phyloP scores from a whole-genome alignment of 805 yeast species.

The Lipomyces mesembrius region DNA sequence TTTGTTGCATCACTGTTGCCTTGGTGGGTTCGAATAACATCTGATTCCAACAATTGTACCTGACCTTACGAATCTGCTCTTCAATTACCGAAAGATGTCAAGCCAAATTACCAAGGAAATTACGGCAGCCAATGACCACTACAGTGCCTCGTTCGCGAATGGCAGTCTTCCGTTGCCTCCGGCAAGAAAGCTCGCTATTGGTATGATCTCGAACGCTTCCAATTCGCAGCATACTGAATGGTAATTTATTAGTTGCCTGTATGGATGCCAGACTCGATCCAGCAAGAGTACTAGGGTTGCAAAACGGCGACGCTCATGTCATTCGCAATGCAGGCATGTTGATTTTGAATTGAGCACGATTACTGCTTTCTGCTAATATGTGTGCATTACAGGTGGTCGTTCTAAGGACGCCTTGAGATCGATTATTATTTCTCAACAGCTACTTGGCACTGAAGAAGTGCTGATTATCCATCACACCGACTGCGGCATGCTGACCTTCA shows the following conservation, averaged over 20 bases:
- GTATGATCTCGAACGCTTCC: constrained; percentile 10
- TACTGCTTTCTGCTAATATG: not conserved
- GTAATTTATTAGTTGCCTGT: constrained; percentile 24
- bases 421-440: constrained; percentile 34
- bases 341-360: not conserved
- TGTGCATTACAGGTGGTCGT: constrained; percentile 26
- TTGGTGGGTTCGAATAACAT: too few relatives aligned
- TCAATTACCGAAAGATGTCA: not conserved
- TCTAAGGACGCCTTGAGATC: constrained; percentile 33
- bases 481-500: constrained; percentile 37
- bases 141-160: constrained; percentile 23
- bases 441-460: constrained; percentile 35
- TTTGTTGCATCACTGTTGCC: not conserved
- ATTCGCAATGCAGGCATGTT: constrained; percentile 35
- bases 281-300: constrained; percentile 33
- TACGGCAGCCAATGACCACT: constrained; percentile 25
- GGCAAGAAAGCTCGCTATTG: constrained; percentile 33
- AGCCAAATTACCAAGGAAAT: constrained; percentile 19
- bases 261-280: constrained; percentile 37
- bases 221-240: not conserved
- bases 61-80: too few relatives aligned
- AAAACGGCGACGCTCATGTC: constrained; percentile 36
- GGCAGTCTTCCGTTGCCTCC: constrained; percentile 35
- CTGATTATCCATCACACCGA: constrained; percentile 36
- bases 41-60: too few relatives aligned